Evolutionary conservation across 495 filamentous ascomycete species (phyloP).

Genomic region (Hypoxylon crocopeplum): DNA sequence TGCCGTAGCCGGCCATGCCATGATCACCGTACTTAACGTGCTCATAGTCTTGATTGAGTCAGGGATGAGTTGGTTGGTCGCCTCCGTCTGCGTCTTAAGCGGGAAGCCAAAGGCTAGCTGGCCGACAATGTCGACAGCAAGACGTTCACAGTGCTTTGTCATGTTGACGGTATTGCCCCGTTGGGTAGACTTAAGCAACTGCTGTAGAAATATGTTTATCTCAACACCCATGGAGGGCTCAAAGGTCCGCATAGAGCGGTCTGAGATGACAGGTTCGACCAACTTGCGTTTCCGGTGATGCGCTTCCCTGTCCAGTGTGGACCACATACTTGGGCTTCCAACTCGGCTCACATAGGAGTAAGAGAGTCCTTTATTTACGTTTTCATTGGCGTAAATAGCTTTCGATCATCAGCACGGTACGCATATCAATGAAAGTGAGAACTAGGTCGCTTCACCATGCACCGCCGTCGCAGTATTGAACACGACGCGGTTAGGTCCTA

Average conservation of each 20-base stretch:
- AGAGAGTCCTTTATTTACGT: not conserved
- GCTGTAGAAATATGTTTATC: no score
- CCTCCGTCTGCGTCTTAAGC: conserved; percentile 20
- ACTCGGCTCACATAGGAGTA: not conserved
- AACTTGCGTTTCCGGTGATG: conserved; percentile 13
- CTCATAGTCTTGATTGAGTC: not conserved
- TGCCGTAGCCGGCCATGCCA: not conserved
- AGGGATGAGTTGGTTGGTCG: not conserved
- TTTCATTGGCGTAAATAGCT: not conserved
- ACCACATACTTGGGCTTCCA: not conserved
- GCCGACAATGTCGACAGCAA: conserved; percentile 24
- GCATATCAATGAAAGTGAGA: not conserved
- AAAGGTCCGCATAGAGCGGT: no score
- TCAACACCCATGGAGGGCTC: conserved; percentile 13
- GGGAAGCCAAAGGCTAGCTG: conserved; percentile 27
- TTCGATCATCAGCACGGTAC: not conserved
- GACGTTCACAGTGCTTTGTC: not conserved
- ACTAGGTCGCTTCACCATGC: not conserved
- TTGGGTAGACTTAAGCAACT: conserved; percentile 39
- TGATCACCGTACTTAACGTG: not conserved
- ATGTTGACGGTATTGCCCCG: conserved; percentile 9
- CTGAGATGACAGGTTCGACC: no score
- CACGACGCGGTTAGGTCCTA: not conserved
- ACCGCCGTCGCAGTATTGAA: not conserved
- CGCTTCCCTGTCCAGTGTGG: not conserved